Evolutionary conservation across 495 filamentous ascomycete species (phyloP).

Genomic region (Daldinia grandis): DNA sequence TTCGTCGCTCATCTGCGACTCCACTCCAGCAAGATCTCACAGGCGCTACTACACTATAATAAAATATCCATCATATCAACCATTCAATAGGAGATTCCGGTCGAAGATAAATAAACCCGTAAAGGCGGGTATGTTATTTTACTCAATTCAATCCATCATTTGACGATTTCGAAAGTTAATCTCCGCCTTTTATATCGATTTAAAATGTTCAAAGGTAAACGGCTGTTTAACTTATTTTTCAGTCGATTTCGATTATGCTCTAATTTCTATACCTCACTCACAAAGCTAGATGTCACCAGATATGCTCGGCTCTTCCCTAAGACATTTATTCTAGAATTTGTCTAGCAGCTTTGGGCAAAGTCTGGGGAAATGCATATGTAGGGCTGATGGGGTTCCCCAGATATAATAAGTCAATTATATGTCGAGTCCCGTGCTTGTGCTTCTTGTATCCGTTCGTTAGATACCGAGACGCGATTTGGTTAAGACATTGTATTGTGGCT

Average conservation of each 20-base stretch:
- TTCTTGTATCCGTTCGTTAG: neutral
- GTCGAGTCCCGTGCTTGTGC: neutral
- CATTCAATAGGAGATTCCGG: neutral
- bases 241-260: too few relatives aligned
- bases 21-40: neutral
- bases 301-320: neutral
- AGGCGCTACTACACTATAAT: neutral
- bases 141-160: neutral
- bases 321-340: neutral
- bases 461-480: too few relatives aligned
- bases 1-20: neutral
- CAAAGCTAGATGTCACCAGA: neutral
- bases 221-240: neutral
- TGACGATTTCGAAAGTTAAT: neutral
- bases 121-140: conserved; percentile 1
- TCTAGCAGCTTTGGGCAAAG: neutral
- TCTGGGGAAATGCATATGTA: neutral
- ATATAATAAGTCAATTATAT: neutral
- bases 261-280: neutral
- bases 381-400: neutral
- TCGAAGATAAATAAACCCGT: conserved; percentile 2
- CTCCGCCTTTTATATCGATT: neutral
- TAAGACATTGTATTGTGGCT: too few relatives aligned
- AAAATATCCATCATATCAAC: neutral
- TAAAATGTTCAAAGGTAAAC: neutral